These are phyloP conservation scores for Cyberlindnera japonica DNA, from an alignment of 805 yeast species.

Conservation along the genomic window DNA sequence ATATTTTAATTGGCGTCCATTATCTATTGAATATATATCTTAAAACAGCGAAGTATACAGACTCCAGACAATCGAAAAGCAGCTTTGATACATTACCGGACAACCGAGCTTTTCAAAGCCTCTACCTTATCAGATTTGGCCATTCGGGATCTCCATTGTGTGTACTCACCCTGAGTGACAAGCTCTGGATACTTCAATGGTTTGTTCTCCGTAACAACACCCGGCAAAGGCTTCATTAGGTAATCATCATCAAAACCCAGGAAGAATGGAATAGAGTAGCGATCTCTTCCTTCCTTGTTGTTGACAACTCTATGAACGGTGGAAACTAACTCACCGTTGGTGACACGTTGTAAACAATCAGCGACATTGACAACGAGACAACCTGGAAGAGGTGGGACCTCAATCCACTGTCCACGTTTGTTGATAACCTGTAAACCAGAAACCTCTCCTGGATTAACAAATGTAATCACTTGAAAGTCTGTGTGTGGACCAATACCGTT, in stretches of 20 bases:
- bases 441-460: constrained; percentile 33
- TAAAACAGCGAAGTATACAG: too few relatives aligned
- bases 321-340: constrained; percentile 36
- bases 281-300: constrained; percentile 12
- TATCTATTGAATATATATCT: too few relatives aligned
- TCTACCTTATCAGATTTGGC: constrained; percentile 12
- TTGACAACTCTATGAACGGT: constrained; percentile 39
- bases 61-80: too few relatives aligned
- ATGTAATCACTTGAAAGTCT: constrained; percentile 35
- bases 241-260: constrained; percentile 21
- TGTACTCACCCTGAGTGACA: constrained; percentile 7
- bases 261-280: constrained; percentile 28
- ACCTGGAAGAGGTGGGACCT: constrained; percentile 33
- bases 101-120: constrained; percentile 1
- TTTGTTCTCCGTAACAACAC: constrained; percentile 18
- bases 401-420: constrained; percentile 30
- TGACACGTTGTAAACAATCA: constrained; percentile 36
- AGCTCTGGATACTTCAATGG: constrained; percentile 19
- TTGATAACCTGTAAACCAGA: constrained; percentile 38
- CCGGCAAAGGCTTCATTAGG: constrained; percentile 22
- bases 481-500: constrained; percentile 40
- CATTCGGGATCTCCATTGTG: constrained; percentile 12
- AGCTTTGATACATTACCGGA: too few relatives aligned
- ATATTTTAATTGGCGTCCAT: too few relatives aligned
- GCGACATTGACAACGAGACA: constrained; percentile 38